Evolutionary conservation across 2,329 filamentous ascomycete genomes (phyloP).

Genomic region (Arthrobotrys musiformis): DNA sequence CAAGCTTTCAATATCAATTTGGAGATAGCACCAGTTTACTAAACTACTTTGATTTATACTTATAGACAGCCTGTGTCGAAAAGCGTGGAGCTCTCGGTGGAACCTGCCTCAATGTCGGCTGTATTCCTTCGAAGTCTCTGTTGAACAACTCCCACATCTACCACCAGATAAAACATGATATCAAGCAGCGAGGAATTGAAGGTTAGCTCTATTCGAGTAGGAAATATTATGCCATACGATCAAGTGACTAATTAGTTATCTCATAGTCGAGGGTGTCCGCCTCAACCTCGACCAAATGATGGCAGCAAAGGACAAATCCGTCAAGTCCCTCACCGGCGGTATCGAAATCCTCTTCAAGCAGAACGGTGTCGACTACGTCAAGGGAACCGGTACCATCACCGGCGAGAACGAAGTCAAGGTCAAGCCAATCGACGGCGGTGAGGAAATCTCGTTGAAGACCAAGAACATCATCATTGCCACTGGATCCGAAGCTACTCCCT

Average conservation of each 20-base stretch:
- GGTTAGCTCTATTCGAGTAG: constrained; percentile 36
- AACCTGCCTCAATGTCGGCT: constrained; percentile 98
- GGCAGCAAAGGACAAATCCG: constrained; percentile 97
- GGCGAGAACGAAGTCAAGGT: constrained; percentile 93
- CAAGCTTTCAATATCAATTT: not conserved
- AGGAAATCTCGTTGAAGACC: constrained; percentile 78
- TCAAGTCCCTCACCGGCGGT: constrained; percentile 89
- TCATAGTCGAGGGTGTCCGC: constrained; percentile 87
- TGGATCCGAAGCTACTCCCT: constrained; percentile 92
- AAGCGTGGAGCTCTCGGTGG: constrained; percentile 95
- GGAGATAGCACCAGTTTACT: not conserved
- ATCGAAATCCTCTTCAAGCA: constrained; percentile 99
- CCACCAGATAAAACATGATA: constrained; percentile 96
- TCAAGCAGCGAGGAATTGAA: constrained; percentile 95
- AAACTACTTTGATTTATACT: not conserved
- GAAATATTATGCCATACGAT: not conserved
- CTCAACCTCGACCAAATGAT: constrained; percentile 95
- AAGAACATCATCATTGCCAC: constrained; percentile 99
- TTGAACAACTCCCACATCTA: constrained; percentile 99
- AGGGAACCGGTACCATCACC: constrained; percentile 86
- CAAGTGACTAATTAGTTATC: not conserved
- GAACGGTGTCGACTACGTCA: constrained; percentile 98
- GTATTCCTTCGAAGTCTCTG: constrained; percentile 98
- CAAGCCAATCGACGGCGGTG: constrained; percentile 87
- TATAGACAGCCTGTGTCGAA: constrained; percentile 93